phyloP scores from a whole-genome alignment of 148 eudicot species.

The Dianthus caryophyllus region DNA sequence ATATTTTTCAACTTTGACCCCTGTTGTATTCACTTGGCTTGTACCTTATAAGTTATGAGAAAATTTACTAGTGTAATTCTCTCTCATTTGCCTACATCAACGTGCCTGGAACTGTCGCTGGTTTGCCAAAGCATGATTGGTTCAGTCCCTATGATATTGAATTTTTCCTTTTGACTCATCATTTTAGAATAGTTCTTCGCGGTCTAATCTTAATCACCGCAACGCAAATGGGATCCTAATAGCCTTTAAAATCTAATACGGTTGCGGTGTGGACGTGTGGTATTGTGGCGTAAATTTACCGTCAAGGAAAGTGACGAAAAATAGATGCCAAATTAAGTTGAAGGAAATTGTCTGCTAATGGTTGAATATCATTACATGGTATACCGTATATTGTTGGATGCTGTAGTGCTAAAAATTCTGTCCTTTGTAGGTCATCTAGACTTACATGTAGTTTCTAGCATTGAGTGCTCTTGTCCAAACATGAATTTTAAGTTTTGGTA shows the following conservation, averaged over 20 bases:
- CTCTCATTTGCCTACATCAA: not conserved
- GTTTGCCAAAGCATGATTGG: no score
- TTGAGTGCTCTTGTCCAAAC: not conserved
- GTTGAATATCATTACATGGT: not conserved
- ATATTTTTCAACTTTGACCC: not conserved
- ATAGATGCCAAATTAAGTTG: not conserved
- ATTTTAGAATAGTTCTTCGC: no score
- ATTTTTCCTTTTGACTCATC: no score
- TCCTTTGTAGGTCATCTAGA: not conserved
- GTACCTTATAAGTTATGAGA: not conserved
- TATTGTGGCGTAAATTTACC: no score
- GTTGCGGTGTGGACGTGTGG: no score
- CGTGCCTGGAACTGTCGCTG: no score
- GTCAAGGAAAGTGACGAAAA: not conserved
- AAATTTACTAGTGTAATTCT: not conserved
- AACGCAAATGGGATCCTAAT: no score
- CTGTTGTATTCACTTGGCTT: not conserved
- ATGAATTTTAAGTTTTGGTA: not conserved
- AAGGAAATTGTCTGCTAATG: not conserved
- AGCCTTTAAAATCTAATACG: no score
- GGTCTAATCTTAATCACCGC: no score
- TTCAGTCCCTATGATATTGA: no score
- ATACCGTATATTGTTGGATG: not conserved
- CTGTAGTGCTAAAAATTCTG: not conserved
- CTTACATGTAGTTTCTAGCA: not conserved